These are phyloP conservation scores for Multifurca ochricompacta DNA, from an alignment of 768 basidiomycete genomes.

Conservation along the genomic window DNA sequence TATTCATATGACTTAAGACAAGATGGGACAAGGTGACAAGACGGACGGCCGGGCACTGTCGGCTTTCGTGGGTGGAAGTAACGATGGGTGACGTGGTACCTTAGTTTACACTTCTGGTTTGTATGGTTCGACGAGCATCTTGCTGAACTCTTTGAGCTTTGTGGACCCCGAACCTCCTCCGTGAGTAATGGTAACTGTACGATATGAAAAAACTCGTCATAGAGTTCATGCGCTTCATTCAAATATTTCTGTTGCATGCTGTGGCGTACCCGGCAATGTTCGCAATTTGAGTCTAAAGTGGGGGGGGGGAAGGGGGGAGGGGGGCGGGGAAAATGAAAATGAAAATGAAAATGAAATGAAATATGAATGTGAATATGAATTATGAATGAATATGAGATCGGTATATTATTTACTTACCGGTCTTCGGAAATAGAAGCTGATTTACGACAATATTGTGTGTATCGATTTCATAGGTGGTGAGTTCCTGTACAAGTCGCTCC, in stretches of 20 bases:
- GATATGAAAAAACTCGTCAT: slow-evolving; percentile 98
- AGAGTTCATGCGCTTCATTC: slow-evolving; percentile 91
- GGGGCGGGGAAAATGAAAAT: no score
- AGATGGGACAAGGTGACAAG: neutral
- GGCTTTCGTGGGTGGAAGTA: neutral
- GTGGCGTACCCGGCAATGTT: slow-evolving; percentile 89
- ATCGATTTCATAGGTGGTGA: slow-evolving; percentile 92
- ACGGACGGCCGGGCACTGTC: neutral
- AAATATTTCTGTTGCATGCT: slow-evolving; percentile 99
- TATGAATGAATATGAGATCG: neutral
- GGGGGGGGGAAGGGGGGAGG: no score
- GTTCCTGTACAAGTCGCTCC: slow-evolving; percentile 93
- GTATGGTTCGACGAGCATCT: slow-evolving; percentile 84
- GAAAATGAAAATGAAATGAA: no score
- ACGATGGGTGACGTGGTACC: neutral
- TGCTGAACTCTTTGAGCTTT: slow-evolving; percentile 90
- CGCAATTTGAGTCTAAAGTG: slow-evolving; percentile 80
- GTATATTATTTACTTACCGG: slow-evolving; percentile 44
- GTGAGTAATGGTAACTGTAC: slow-evolving; percentile 87
- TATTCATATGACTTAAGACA: neutral
- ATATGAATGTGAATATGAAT: no score
- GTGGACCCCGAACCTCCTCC: slow-evolving; percentile 93
- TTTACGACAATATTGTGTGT: slow-evolving; percentile 99
- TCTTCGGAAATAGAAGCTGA: slow-evolving; percentile 90
- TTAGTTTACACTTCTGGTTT: slow-evolving; percentile 34